Evolutionary conservation across 2,329 filamentous ascomycete genomes (phyloP), one percentile per base, ranked within the genome.

Genomic region (Pseudogymnoascus sp.): DNA sequence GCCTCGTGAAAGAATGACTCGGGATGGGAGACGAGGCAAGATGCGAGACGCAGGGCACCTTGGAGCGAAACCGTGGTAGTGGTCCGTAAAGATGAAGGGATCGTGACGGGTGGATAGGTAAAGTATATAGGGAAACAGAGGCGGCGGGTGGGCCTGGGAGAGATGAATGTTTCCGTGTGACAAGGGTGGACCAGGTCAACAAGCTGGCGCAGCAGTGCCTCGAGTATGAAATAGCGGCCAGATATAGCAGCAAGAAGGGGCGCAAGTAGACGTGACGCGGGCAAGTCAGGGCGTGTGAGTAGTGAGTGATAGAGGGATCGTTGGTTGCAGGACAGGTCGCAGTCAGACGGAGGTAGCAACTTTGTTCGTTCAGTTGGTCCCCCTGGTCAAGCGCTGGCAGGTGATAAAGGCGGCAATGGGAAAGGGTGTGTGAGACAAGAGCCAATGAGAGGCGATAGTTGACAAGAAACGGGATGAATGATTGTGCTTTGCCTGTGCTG

Each of bases 101-200:
- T 50, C 41, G 41, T 50, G 41, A 50, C 6, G 41, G 43, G 24
- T 28, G 43, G 43, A 28, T n/a, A 53, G 24, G 43, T 28, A 50
- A 50, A 50, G 43, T 50, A 50, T 53, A 53, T 53, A 53, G 43
- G 24, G 43, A 53, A 53, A 53, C 43, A 53, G 43, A 53, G 14
- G 43, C 24, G 43, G 43, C 43, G 43, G 43, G 43, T 53, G 43
- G 43, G 43, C 43, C 7, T 28, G 43, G 19, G 43, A 31, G 26
- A 26, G 43, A 53, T 53, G 43, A 31, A 53, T 53, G 43, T 53
- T 53, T 31, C 24, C 24, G 24, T 53, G 43, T 16, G 43, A 53
- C 43, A 53, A 53, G 43, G 43, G 43, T 53, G 22, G 43, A 16
- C 43, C 24, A 53, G 43, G 43, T 53, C 24, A 53, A 31, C 14